Evolutionary conservation across 306 rosid species (phyloP).

Genomic region (Rubus idaeus): DNA sequence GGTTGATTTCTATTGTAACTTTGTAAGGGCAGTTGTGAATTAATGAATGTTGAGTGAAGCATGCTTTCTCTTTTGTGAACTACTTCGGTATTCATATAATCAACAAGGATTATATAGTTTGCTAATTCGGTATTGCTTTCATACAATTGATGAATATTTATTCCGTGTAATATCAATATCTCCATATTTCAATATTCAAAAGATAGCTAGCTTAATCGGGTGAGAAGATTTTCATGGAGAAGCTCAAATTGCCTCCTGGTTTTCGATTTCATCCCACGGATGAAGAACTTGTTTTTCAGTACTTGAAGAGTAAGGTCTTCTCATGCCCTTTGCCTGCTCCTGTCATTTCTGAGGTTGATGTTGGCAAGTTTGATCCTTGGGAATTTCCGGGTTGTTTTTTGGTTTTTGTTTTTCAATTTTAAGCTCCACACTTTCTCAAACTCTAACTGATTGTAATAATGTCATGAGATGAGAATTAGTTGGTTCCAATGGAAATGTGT

Average conservation of each 20-base stretch:
- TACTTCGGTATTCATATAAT: too few relatives aligned
- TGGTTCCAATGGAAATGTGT: constrained; percentile 8
- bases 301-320: constrained; percentile 73
- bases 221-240: too few relatives aligned
- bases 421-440: neutral
- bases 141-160: too few relatives aligned
- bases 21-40: too few relatives aligned
- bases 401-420: neutral
- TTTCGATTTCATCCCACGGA: constrained; percentile 96
- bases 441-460: neutral
- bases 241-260: constrained; percentile 78
- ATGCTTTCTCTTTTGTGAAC: too few relatives aligned
- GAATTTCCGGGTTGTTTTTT: constrained; percentile 79
- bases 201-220: too few relatives aligned
- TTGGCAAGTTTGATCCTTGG: constrained; percentile 97
- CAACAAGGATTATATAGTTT: too few relatives aligned
- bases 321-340: constrained; percentile 88
- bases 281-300: constrained; percentile 82
- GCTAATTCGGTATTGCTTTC: too few relatives aligned
- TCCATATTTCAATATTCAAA: too few relatives aligned
- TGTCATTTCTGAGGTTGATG: constrained; percentile 79
- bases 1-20: too few relatives aligned
- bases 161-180: too few relatives aligned
- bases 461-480: neutral
- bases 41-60: too few relatives aligned